Evolutionary conservation across 2,329 filamentous ascomycete genomes (phyloP), one percentile per base, ranked within the genome.

Genomic region (Aspergillus ochraceus): DNA sequence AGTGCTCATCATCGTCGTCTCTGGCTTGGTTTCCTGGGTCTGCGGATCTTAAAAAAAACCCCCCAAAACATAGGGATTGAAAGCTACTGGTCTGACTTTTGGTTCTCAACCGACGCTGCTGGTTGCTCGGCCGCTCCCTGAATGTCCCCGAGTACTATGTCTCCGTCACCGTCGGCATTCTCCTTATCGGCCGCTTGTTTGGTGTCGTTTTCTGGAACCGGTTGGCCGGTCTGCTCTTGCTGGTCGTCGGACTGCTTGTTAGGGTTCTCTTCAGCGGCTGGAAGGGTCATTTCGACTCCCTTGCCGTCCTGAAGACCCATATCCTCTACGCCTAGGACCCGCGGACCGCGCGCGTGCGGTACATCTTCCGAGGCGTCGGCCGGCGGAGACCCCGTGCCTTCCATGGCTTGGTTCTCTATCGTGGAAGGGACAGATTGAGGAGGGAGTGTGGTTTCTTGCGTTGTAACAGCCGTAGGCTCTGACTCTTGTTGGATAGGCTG

Each of bases 261-360:
- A 11, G 46, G 46, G 12, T 55, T 61, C 9, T 65, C 63, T 30
- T 66, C 65, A 9, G 59, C 60, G 19, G 64, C 57, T 4, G 61
- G 58, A 53, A 80, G 72, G 3, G 68, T 70, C 72, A 80, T 73
- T 60, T 79, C 70, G n/a, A 80, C 70, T 2, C 77, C 77, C 58
- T 76, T 76, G n/a, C 79, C 79, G 56, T 76, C 79, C 75, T 91
- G 93, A 10, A 90, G 88, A 0, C 95, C 95, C 65, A 91, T 90
- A 72, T 99, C 95, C 67, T 91, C 88, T 60, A 92, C 87, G 4
- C 93, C 94, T 54, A 98, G 90, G 66, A 91, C 84, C 30, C 91
- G 87, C 0, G 95, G 95, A 0, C 94, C 94, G 46, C 92, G 84
- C 0, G 90, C 92, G 75, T 96, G 92, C 5, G 92, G 91, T 2